phyloP scores from a whole-genome alignment of 352 stramenopile genomes.

The Pythium insidiosum region DNA sequence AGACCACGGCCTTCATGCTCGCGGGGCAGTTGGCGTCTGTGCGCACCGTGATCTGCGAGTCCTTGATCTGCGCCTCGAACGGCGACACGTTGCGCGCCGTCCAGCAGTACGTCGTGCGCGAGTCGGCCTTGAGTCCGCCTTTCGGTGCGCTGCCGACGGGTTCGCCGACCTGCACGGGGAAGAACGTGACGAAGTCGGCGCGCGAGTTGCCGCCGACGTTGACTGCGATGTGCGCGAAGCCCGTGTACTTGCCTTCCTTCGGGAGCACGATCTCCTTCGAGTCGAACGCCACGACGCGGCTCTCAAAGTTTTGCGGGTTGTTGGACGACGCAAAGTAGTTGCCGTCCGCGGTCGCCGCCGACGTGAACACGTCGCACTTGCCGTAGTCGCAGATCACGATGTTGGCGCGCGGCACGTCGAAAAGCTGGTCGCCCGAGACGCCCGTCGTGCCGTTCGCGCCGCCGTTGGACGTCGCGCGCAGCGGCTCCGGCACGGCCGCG shows the following conservation, averaged over 20 bases:
- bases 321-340: conserved; percentile 60
- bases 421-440: conserved; percentile 8
- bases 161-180: conserved; percentile 65
- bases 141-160: conserved; percentile 37
- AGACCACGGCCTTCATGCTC: conserved; percentile 50
- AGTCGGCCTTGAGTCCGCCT: conserved; percentile 37
- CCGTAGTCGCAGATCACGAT: conserved; percentile 76
- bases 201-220: conserved; percentile 57
- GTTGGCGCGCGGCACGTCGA: conserved; percentile 57
- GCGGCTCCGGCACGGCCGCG: conserved; percentile 31
- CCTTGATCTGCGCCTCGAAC: conserved; percentile 47
- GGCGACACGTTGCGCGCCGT: conserved; percentile 35
- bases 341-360: conserved; percentile 10
- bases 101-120: conserved; percentile 75
- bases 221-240: conserved; percentile 60
- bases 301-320: conserved; percentile 60
- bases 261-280: conserved; percentile 58
- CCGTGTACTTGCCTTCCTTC: conserved; percentile 76
- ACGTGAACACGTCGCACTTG: conserved; percentile 60
- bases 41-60: conserved; percentile 40
- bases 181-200: conserved; percentile 73
- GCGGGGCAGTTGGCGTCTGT: conserved; percentile 62
- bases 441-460: conserved; percentile 11
- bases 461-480: conserved; percentile 11
- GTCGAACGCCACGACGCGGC: conserved; percentile 42